Evolutionary conservation across 179 eudicot species (phyloP).

Genomic region (Carnegiea gigantea): DNA sequence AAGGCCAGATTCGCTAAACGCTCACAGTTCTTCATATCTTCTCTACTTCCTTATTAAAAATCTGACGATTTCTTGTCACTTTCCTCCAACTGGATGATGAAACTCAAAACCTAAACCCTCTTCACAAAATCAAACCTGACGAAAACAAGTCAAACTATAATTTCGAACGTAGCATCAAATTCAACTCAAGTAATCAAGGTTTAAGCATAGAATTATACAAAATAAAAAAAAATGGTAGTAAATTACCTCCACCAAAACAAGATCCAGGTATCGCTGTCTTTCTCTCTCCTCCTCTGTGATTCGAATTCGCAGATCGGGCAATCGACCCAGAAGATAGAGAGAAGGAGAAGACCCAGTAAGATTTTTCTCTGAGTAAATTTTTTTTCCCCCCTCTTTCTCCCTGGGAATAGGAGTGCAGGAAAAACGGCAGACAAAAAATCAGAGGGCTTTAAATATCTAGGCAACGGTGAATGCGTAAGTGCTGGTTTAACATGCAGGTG

Average conservation of each 20-base stretch:
- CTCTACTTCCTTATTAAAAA: constrained; percentile 1
- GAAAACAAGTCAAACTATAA: neutral
- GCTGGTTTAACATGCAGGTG: neutral
- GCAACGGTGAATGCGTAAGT: neutral
- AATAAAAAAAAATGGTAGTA: neutral
- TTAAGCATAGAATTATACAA: neutral
- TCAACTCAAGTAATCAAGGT: constrained; percentile 1
- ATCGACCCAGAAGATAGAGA: constrained; percentile 20
- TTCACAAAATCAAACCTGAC: constrained; percentile 18
- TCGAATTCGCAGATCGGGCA: constrained; percentile 17
- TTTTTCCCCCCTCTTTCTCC: neutral
- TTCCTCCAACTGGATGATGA: constrained; percentile 2
- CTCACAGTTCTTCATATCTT: constrained; percentile 50
- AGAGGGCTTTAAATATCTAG: neutral
- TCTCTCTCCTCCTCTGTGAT: constrained; percentile 9
- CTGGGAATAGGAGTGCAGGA: neutral
- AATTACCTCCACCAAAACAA: neutral
- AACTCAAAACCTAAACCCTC: neutral
- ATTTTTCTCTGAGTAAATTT: neutral
- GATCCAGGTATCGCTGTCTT: constrained; percentile 22
- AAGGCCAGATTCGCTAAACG: constrained; percentile 55
- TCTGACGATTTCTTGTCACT: neutral
- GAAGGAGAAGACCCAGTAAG: neutral
- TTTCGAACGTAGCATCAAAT: constrained; percentile 11
- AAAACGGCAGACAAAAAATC: neutral